These are phyloP conservation scores for Aspergillus neoniger DNA, from an alignment of 2,329 filamentous ascomycete species.

Conservation along the genomic window DNA sequence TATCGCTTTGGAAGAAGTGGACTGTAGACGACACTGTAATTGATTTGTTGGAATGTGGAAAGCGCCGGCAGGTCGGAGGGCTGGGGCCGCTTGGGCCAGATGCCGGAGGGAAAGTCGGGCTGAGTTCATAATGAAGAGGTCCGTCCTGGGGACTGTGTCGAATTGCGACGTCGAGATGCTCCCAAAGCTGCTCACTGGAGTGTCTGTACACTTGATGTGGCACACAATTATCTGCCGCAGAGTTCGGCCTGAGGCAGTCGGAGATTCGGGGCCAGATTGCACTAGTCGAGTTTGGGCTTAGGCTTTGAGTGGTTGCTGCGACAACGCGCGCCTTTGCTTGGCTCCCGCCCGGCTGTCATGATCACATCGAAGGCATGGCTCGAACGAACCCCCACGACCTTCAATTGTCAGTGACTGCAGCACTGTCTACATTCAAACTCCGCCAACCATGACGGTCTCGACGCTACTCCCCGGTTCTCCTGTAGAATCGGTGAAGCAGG, in stretches of 20 bases:
- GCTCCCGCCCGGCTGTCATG: slow-evolving; percentile 13
- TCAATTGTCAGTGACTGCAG: background rate
- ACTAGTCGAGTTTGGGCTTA: slow-evolving; percentile 22
- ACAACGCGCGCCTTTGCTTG: slow-evolving; percentile 28
- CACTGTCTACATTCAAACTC: background rate
- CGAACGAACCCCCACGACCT: slow-evolving; percentile 3
- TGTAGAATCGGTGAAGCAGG: slow-evolving; percentile 54
- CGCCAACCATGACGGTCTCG: slow-evolving; percentile 35
- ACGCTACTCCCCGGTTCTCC: slow-evolving; percentile 33
- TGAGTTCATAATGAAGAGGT: slow-evolving; percentile 20
- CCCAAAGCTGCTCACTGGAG: background rate
- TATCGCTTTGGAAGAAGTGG: slow-evolving; percentile 25
- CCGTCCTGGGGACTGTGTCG: slow-evolving; percentile 12
- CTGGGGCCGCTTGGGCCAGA: slow-evolving; percentile 7
- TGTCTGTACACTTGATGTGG: background rate
- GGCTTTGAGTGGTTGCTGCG: slow-evolving; percentile 30
- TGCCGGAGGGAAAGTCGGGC: slow-evolving; percentile 15
- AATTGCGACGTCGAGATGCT: background rate
- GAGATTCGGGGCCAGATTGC: slow-evolving; percentile 8
- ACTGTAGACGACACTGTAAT: slow-evolving; percentile 25
- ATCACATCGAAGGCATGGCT: slow-evolving; percentile 12
- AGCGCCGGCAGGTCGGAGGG: slow-evolving; percentile 20
- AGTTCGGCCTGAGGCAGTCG: slow-evolving; percentile 12
- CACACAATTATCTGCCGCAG: background rate
- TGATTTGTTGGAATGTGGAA: slow-evolving; percentile 65